phyloP scores from a whole-genome alignment of 2,329 filamentous ascomycete genomes.

The Tolypocladium capitatum region DNA sequence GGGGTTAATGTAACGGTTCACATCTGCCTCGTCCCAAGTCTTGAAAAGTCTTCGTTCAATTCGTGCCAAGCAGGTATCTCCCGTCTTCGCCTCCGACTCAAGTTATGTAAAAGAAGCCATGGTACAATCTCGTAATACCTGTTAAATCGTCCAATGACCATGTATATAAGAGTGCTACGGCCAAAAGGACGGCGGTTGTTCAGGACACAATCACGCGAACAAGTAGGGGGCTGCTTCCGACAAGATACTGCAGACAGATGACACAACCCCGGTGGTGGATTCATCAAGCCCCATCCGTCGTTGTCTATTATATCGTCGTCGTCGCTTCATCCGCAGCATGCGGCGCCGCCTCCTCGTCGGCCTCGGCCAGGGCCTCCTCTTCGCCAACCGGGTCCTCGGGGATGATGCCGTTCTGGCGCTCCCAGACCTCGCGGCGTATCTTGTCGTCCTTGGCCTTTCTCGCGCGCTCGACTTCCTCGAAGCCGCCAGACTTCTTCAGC shows the following conservation, averaged over 20 bases:
- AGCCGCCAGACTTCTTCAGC: slow-evolving; percentile 88
- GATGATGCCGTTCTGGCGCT: slow-evolving; percentile 46
- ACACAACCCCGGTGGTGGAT: not conserved
- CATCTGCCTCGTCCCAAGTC: not conserved
- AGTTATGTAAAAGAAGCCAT: not conserved
- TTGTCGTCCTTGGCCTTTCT: slow-evolving; percentile 77
- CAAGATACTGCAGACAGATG: not conserved
- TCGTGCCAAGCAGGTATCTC: slow-evolving; percentile 6
- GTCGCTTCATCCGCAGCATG: slow-evolving; percentile 1
- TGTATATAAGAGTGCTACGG: not conserved
- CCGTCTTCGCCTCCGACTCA: slow-evolving; percentile 17
- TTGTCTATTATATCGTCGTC: not conserved
- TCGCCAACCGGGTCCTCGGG: slow-evolving; percentile 30
- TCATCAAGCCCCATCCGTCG: not conserved
- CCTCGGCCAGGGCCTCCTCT: slow-evolving; percentile 12
- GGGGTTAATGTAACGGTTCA: not conserved
- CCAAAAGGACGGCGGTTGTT: not conserved
- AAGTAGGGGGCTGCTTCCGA: not conserved
- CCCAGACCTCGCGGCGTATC: slow-evolving; percentile 68
- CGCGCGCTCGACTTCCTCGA: slow-evolving; percentile 83
- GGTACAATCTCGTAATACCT: not conserved
- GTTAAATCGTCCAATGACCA: not conserved
- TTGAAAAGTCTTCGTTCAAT: slow-evolving; percentile 1
- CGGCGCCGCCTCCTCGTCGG: slow-evolving; percentile 8
- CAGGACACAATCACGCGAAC: not conserved